These are phyloP conservation scores for Opeltia flavorubescens DNA, from an alignment of 495 filamentous ascomycete genomes.

Conservation along the genomic window DNA sequence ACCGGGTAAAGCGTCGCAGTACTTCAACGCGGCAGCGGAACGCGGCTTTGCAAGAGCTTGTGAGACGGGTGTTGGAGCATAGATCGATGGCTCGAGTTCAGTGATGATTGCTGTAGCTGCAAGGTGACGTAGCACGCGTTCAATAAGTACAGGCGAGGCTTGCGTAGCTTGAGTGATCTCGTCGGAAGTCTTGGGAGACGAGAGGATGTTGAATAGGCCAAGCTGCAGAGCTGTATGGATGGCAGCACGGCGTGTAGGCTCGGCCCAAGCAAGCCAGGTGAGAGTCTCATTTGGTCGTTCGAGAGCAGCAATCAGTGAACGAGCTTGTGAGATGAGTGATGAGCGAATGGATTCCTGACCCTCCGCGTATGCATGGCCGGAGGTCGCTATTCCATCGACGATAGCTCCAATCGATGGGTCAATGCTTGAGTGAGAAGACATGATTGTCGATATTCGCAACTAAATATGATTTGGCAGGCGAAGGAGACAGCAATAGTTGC, in stretches of 20 bases:
- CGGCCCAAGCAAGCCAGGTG: too few relatives aligned
- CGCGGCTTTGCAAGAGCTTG: conserved; percentile 24
- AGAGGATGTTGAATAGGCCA: background rate
- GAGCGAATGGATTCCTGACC: too few relatives aligned
- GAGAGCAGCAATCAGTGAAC: too few relatives aligned
- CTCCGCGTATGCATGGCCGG: too few relatives aligned
- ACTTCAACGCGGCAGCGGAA: conserved; percentile 22
- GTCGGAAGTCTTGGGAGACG: background rate
- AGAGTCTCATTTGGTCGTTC: too few relatives aligned
- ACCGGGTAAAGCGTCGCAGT: conserved; percentile 22
- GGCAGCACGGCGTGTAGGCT: background rate
- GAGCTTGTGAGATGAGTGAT: too few relatives aligned
- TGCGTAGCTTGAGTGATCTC: background rate
- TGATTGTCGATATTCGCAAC: too few relatives aligned
- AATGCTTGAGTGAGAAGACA: too few relatives aligned
- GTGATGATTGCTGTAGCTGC: conserved; percentile 33
- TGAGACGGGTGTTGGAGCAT: conserved; percentile 29
- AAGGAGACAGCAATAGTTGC: too few relatives aligned
- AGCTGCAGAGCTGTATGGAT: background rate
- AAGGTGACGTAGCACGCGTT: conserved; percentile 33
- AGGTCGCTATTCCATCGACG: too few relatives aligned
- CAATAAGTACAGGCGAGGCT: background rate
- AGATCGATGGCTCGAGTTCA: conserved; percentile 30
- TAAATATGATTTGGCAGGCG: too few relatives aligned
- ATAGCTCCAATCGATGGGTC: too few relatives aligned